Percentiles rank a stretch among this genome's conserved stretches.
These are phyloP conservation scores for Poa annua DNA, from an alignment of 176 grass and related monocot species.

Conservation along the genomic window DNA sequence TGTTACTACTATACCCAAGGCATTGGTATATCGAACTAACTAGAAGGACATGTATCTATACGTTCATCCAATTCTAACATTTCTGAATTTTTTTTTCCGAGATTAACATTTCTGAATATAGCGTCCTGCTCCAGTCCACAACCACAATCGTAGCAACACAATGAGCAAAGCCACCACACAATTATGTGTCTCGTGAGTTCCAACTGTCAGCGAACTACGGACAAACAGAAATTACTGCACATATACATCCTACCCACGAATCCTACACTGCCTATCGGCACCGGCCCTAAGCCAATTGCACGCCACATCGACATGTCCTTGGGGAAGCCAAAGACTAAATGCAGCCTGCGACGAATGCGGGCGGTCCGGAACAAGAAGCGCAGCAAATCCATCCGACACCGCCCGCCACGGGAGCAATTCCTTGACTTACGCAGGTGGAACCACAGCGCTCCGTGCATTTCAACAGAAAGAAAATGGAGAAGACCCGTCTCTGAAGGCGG, in stretches of 20 bases:
- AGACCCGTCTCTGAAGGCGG: not conserved
- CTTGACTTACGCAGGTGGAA: not conserved
- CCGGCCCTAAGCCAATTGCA: not conserved
- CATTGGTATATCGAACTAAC: not conserved
- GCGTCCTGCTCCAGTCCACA: not conserved
- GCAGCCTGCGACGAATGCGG: constrained; percentile 21
- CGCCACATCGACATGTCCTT: not conserved
- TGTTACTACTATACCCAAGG: not conserved
- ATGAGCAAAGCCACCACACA: not conserved
- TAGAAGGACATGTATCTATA: not conserved
- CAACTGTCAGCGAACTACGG: not conserved
- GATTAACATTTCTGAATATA: not conserved
- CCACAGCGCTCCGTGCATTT: not conserved
- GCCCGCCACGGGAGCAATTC: not conserved
- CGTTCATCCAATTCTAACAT: not conserved
- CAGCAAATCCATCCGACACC: not conserved
- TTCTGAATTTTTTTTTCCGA: not conserved
- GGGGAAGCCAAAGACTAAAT: not conserved
- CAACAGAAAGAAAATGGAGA: not conserved
- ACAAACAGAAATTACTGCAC: not conserved
- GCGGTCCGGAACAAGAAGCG: not conserved
- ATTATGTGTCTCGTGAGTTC: not conserved
- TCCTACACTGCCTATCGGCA: not conserved
- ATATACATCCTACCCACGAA: not conserved
- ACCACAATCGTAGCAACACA: not conserved